phyloP scores from a whole-genome alignment of 108 stramenopile genomes.

The Nitzschia palea region DNA sequence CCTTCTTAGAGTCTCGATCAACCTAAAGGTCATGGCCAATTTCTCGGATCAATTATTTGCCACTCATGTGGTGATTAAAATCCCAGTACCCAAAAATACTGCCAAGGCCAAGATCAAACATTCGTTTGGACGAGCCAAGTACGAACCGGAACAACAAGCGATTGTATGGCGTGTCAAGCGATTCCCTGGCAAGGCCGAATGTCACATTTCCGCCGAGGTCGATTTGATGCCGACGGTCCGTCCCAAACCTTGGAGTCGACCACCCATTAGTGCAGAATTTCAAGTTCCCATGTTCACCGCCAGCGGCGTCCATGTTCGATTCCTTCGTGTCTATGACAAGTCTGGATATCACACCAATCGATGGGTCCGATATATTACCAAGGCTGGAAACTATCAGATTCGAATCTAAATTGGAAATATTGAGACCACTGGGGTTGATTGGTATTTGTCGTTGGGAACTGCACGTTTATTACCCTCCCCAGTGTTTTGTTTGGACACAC shows the following conservation, averaged over 20 bases:
- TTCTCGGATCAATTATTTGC: conserved; percentile 94
- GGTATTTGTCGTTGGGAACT: background rate
- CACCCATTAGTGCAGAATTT: conserved; percentile 96
- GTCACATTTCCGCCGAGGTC: conserved; percentile 92
- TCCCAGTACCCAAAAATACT: conserved; percentile 97
- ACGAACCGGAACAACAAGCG: conserved; percentile 96
- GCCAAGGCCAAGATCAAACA: conserved; percentile 93
- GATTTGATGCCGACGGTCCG: conserved; percentile 93
- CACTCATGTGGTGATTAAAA: conserved; percentile 93
- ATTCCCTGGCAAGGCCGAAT: conserved; percentile 94
- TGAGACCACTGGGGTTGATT: background rate
- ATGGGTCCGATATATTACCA: conserved; percentile 98
- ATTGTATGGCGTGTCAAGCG: conserved; percentile 98
- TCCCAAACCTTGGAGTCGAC: conserved; percentile 95
- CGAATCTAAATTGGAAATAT: too few relatives aligned
- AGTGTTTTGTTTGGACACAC: too few relatives aligned
- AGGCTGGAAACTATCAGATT: conserved; percentile 96
- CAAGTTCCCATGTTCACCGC: conserved; percentile 98
- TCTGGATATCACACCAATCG: conserved; percentile 94
- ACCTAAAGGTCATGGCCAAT: conserved; percentile 92
- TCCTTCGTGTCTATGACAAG: conserved; percentile 98
- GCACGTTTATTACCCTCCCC: too few relatives aligned
- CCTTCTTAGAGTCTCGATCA: conserved; percentile 80
- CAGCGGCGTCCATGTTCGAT: conserved; percentile 97
- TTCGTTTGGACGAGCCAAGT: conserved; percentile 93